Percentiles rank a stretch among this genome's conserved stretches.
Conservation (phyloP, 495 filamentous ascomycete species). For the Poronia punctata region DNA sequence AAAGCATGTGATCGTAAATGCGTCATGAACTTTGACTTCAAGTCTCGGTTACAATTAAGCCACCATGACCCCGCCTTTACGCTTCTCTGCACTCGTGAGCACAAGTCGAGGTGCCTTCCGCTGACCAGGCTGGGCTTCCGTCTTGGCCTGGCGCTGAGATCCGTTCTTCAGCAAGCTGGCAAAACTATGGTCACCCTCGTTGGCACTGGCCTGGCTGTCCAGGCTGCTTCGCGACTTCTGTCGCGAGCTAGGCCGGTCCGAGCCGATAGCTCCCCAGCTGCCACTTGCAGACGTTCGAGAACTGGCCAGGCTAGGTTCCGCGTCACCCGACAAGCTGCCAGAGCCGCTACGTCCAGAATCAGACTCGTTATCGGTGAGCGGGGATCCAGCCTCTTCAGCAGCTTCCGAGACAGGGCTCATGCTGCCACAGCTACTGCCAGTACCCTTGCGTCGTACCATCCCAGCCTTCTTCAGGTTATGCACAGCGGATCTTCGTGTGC, state of each 20-base stretch:
- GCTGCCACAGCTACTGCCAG: slow-evolving; percentile 59
- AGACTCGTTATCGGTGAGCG: slow-evolving; percentile 69
- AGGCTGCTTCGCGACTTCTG: slow-evolving; percentile 58
- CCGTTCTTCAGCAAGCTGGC: slow-evolving; percentile 53
- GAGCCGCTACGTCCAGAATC: slow-evolving; percentile 73
- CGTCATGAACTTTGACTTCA: slow-evolving; percentile 19
- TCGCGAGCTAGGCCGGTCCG: slow-evolving; percentile 57
- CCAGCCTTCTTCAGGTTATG: slow-evolving; percentile 87
- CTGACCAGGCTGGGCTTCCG: slow-evolving; percentile 48
- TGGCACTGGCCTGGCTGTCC: slow-evolving; percentile 50
- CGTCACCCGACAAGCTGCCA: slow-evolving; percentile 74
- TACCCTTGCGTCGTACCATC: slow-evolving; percentile 70
- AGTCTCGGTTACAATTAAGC: slow-evolving; percentile 11
- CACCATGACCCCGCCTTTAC: slow-evolving; percentile 60
- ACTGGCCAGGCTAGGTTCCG: slow-evolving; percentile 61
- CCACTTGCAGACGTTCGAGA: slow-evolving; percentile 68
- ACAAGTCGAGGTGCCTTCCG: slow-evolving; percentile 83
- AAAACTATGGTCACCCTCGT: slow-evolving; percentile 48
- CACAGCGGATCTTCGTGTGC: slow-evolving; percentile 86
- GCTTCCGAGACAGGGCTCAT: slow-evolving; percentile 83
- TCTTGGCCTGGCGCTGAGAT: slow-evolving; percentile 37
- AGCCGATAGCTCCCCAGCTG: slow-evolving; percentile 70
- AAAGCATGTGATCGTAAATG: slow-evolving; percentile 27
- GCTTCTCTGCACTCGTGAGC: slow-evolving; percentile 83
- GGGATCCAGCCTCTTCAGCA: slow-evolving; percentile 61